phyloP scores from a whole-genome alignment of 495 filamentous ascomycete genomes.

The Lasiosphaeriaceae sp. region DNA sequence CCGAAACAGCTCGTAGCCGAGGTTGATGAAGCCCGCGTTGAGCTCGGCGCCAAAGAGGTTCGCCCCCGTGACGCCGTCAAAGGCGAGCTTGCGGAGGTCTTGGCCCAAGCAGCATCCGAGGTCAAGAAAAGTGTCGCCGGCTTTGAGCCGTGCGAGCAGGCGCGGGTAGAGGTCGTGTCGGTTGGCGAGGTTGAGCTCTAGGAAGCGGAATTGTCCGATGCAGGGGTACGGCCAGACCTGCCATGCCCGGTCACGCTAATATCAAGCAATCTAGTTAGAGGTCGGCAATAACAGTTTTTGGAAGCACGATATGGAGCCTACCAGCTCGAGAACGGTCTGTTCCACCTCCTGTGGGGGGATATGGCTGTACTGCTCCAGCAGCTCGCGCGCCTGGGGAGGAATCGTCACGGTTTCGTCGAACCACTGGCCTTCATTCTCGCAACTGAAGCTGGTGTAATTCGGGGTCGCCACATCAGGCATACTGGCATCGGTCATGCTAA shows the following conservation, averaged over 20 bases:
- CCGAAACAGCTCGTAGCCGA: conserved; percentile 44
- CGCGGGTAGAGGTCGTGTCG: conserved; percentile 29
- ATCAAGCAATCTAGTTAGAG: too few species aligned
- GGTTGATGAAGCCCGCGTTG: conserved; percentile 43
- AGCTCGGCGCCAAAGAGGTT: conserved; percentile 50
- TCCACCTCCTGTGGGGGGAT: too few species aligned
- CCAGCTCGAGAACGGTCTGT: too few species aligned
- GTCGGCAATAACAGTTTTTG: too few species aligned
- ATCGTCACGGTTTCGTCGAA: too few species aligned
- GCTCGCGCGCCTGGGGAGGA: too few species aligned
- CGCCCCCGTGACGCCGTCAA: conserved; percentile 38
- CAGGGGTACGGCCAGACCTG: conserved; percentile 47
- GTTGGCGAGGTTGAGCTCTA: conserved; percentile 32
- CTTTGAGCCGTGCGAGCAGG: conserved; percentile 38
- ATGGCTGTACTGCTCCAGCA: too few species aligned
- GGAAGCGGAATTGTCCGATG: conserved; percentile 37
- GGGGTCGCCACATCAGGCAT: too few species aligned
- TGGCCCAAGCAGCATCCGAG: conserved; percentile 51
- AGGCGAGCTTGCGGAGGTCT: conserved; percentile 46
- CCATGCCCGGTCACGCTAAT: conserved; percentile 44
- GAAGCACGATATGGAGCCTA: too few species aligned
- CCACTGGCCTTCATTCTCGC: too few species aligned
- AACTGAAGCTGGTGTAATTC: too few species aligned
- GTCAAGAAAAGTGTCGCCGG: conserved; percentile 39
- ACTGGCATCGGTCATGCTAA: too few species aligned